Conservation (phyloP, 192 early-diverging fungal genomes). For the Helicostylum pulchrum region DNA sequence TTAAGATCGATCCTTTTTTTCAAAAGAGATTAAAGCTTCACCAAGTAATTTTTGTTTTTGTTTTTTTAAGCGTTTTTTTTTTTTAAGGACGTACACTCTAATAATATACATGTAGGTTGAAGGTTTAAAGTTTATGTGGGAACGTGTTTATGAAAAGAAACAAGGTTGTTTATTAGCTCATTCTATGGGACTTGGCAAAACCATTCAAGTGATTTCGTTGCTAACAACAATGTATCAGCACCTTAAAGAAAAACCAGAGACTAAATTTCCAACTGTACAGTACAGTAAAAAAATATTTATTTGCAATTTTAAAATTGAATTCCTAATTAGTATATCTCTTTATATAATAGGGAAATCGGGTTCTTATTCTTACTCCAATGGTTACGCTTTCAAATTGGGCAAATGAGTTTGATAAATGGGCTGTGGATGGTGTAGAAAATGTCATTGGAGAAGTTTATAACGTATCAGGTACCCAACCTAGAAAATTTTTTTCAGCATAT, state of each 20-base stretch:
- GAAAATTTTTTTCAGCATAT: background rate
- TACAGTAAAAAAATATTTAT: background rate
- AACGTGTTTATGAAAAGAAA: conserved; percentile 67
- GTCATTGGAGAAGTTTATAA: conserved; percentile 50
- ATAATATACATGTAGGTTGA: conserved; percentile 49
- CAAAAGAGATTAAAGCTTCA: conserved; percentile 7
- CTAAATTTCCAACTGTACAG: conserved; percentile 38
- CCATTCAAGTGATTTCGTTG: conserved; percentile 72
- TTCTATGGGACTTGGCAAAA: conserved; percentile 83
- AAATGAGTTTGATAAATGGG: conserved; percentile 69
- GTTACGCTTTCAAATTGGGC: conserved; percentile 73
- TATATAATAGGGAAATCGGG: conserved; percentile 42
- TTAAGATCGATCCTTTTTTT: conserved; percentile 8
- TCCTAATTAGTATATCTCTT: background rate
- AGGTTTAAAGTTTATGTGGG: conserved; percentile 81
- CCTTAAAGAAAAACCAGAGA: conserved; percentile 47
- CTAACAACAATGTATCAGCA: conserved; percentile 66
- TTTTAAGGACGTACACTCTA: background rate
- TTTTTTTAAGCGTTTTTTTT: background rate
- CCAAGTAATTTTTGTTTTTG: background rate
- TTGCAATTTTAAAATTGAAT: background rate
- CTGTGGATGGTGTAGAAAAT: conserved; percentile 27
- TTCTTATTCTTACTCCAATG: conserved; percentile 73
- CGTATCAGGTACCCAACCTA: conserved; percentile 23
- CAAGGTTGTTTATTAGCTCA: conserved; percentile 81